A percentile compares a stretch with the other conserved stretches of the same genome.
Conservation (phyloP, 129 eudicot genomes). For the Flaveria trinervia region DNA sequence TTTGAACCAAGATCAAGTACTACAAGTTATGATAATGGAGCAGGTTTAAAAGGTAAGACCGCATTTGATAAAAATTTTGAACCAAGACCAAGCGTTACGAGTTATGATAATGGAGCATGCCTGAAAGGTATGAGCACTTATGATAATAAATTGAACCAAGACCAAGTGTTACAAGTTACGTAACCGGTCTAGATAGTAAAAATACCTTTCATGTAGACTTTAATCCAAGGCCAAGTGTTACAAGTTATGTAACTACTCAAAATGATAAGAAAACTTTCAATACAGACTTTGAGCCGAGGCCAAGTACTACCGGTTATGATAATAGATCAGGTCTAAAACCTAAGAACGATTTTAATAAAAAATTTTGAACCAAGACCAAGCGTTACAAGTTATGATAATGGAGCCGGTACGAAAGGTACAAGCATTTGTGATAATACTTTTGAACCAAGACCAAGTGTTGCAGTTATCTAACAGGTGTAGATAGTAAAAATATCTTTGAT, state of each 20-base stretch:
- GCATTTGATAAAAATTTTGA: background rate
- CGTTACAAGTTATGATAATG: background rate
- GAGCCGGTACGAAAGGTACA: too few species aligned
- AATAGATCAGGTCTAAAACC: background rate
- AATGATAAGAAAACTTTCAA: background rate
- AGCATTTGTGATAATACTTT: background rate
- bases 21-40: background rate
- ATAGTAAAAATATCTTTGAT: too few species aligned
- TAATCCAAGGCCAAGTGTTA: background rate
- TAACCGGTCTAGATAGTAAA: background rate
- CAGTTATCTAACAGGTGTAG: too few species aligned
- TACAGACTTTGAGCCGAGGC: background rate
- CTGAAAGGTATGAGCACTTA: background rate
- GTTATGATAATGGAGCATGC: background rate
- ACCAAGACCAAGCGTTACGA: background rate
- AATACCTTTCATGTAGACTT: background rate
- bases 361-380: conserved; percentile 4
- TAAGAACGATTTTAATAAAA: background rate
- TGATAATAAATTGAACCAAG: background rate
- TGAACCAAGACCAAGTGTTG: background rate
- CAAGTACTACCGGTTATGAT: background rate
- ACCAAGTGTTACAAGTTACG: background rate
- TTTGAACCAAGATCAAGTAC: conserved; percentile 13
- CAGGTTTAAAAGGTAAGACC: background rate
- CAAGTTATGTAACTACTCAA: background rate